Base-by-base conservation (phyloP, 2,329 filamentous ascomycete species). In the Aureobasidium melanogenum region DNA sequence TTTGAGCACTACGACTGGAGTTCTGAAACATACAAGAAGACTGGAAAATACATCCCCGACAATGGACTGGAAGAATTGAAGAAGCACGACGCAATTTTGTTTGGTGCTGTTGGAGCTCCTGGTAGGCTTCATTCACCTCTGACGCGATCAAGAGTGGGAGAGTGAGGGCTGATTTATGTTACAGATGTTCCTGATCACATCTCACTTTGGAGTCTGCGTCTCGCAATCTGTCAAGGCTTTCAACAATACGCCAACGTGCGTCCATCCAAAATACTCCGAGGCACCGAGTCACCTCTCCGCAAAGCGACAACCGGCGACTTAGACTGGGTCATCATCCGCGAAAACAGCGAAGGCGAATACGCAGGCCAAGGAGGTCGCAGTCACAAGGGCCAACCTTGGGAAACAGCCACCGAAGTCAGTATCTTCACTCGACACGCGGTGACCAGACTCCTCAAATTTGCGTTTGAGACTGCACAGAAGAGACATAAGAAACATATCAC, bases 1-100 rank as follows among this genome's bases (percentile, higher is more conserved):
- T 88, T 88, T 68, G 79, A 78, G 44, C 75, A 84, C 65, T 86
- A 82, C 66, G 84, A 87, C 70, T 88, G 85, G 86, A 84, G 82
- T 65, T 87, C 84, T 0, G 82, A 85, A 17, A 84, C 79, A 0
- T 88, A 86, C 72, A 86, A 86, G 69, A 80, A 80, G 69, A 85
- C 80, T 0, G 86, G 86, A 1, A 79, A 82, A 65, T 88, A 87
- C 67, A 85, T 87, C 9, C 83, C 84, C 0, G 79, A 83, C 24
- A 83, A 80, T 34, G 84, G 82, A 0, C 74, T 86, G 1, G 80
- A 84, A 9, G 76, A 76, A 7, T 73, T 88, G 24, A 77, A 77
- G 64, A 77, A 76, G 59, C 84, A 86, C 65, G 82, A 88, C 68
- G 85, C 86, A 2, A 86, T 88, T 60, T 79, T 87, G 47, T 88